A percentile compares a stretch with the other conserved stretches of the same genome.
These are phyloP conservation scores for Solanum appendiculatum DNA, from an alignment of 257 asterid genomes.

Conservation along the genomic window DNA sequence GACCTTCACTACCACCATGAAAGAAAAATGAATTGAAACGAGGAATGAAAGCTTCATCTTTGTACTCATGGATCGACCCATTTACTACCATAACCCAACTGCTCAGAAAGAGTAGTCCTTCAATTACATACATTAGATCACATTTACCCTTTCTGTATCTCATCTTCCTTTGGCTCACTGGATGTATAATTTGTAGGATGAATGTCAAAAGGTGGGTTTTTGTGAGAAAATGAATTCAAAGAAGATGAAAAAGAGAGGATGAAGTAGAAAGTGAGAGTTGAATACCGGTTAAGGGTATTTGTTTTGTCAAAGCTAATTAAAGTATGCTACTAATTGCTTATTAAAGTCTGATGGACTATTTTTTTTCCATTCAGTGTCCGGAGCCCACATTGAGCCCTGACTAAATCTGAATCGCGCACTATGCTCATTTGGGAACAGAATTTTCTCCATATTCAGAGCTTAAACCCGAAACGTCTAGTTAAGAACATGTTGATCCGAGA, in stretches of 20 bases:
- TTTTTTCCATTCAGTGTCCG: too few species aligned
- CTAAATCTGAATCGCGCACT: too few species aligned
- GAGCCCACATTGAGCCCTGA: too few species aligned
- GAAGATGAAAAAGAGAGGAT: not conserved
- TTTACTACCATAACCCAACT: conserved; percentile 27
- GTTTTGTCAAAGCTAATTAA: not conserved
- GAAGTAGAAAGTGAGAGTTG: not conserved
- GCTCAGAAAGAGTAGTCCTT: conserved; percentile 20
- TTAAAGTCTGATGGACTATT: not conserved
- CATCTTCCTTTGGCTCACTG: conserved; percentile 11
- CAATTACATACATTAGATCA: conserved; percentile 39
- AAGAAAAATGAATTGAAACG: conserved; percentile 83
- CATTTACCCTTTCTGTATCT: conserved; percentile 17
- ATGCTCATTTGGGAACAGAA: too few species aligned
- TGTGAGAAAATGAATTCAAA: not conserved
- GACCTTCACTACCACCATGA: conserved; percentile 98
- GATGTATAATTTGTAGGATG: not conserved
- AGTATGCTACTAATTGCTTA: not conserved
- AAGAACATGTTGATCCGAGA: too few species aligned
- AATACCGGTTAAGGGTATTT: not conserved
- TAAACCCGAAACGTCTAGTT: too few species aligned
- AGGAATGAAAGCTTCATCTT: conserved; percentile 71
- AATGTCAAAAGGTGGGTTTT: not conserved
- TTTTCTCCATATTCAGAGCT: too few species aligned
- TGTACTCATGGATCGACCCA: conserved; percentile 95